Evolutionary conservation across 2,329 filamentous ascomycete genomes (phyloP).

Genomic region (Talaromyces sp.): DNA sequence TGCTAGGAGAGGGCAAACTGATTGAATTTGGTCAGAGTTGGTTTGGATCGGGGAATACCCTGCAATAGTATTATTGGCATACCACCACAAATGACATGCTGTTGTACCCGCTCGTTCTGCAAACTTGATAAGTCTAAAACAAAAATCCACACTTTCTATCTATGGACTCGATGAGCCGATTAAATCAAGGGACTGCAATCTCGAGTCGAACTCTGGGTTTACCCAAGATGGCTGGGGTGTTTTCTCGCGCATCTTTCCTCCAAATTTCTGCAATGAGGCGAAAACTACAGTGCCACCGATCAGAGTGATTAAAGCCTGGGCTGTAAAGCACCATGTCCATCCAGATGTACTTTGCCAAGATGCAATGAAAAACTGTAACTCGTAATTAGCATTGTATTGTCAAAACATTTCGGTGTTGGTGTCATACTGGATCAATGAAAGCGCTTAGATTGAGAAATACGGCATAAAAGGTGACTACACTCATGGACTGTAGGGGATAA

Average conservation of each 20-base stretch:
- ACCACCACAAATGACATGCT: neutral
- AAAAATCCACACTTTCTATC: neutral
- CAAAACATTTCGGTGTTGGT: neutral
- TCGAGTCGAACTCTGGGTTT: constrained; percentile 28
- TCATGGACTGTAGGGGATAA: constrained; percentile 52
- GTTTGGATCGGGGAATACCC: too few relatives aligned
- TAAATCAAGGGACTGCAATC: neutral
- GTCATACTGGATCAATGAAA: constrained; percentile 39
- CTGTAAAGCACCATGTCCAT: constrained; percentile 49
- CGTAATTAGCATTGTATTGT: neutral
- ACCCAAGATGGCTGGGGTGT: constrained; percentile 40
- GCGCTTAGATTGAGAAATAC: constrained; percentile 49
- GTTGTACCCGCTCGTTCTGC: neutral
- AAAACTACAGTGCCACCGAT: constrained; percentile 36
- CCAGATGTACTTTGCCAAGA: constrained; percentile 42
- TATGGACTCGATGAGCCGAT: neutral
- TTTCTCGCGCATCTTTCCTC: constrained; percentile 31
- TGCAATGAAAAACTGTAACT: constrained; percentile 45
- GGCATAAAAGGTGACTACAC: constrained; percentile 50
- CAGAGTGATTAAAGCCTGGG: constrained; percentile 44
- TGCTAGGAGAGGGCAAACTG: too few relatives aligned
- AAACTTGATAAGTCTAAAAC: neutral
- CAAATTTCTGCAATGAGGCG: constrained; percentile 36
- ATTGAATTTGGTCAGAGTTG: too few relatives aligned
- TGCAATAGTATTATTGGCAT: too few relatives aligned